Evolutionary conservation across 1,284 basidiomycete species (phyloP).

Genomic region (Farysia itapuensis): DNA sequence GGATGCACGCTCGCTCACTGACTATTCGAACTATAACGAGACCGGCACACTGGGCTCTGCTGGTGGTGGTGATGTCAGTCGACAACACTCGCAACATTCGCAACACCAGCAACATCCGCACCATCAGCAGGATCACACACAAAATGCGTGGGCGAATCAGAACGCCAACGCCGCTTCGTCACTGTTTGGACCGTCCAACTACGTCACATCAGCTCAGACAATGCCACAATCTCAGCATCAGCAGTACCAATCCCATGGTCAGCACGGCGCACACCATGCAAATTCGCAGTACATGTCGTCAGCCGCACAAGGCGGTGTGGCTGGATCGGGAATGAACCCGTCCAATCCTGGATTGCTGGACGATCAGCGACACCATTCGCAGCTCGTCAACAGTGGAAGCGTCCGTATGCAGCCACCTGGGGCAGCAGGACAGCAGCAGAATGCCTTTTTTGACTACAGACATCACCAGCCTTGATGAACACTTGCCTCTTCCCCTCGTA

Average conservation of each 20-base stretch:
- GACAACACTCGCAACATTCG: conserved; percentile 11
- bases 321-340: conserved; percentile 7
- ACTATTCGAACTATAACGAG: conserved; percentile 25
- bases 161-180: conserved; percentile 15
- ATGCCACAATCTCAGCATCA: conserved; percentile 20
- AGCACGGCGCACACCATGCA: conserved; percentile 11
- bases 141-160: conserved; percentile 22
- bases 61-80: conserved; percentile 11
- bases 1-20: conserved; percentile 18
- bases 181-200: conserved; percentile 21
- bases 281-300: conserved; percentile 22
- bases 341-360: conserved; percentile 20
- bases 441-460: conserved; percentile 18
- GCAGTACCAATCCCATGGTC: conserved; percentile 21
- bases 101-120: conserved; percentile 18
- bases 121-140: conserved; percentile 17
- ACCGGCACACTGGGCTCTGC: conserved; percentile 19
- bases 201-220: conserved; percentile 6
- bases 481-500: too few relatives aligned
- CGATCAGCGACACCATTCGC: conserved; percentile 25
- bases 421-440: conserved; percentile 11
- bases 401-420: conserved; percentile 20
- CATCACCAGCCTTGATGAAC: background rate
- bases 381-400: conserved; percentile 21
- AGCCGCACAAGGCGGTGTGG: background rate